These are phyloP conservation scores for Silybum marianum DNA, from an alignment of 129 eudicot species.

Conservation along the genomic window DNA sequence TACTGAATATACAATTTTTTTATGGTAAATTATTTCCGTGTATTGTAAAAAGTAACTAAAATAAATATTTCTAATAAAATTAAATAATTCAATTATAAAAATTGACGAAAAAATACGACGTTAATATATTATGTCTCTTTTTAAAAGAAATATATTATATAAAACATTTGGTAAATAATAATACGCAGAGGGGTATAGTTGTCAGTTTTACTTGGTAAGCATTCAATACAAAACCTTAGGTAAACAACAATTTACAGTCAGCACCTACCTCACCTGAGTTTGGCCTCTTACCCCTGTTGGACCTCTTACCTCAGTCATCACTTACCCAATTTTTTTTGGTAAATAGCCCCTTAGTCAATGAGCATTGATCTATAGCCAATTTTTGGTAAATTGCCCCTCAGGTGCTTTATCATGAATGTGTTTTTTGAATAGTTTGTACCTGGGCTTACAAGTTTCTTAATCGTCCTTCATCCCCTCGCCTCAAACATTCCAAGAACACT, in stretches of 20 bases:
- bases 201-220: background rate
- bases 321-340: background rate
- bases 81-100: too few species aligned
- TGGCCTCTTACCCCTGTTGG: background rate
- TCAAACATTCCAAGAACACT: background rate
- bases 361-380: too few species aligned
- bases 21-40: background rate
- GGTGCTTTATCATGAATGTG: too few species aligned
- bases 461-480: background rate
- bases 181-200: background rate
- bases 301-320: background rate
- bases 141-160: too few species aligned
- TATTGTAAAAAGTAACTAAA: background rate
- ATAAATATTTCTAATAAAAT: too few species aligned
- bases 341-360: background rate
- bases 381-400: too few species aligned
- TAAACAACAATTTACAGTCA: background rate
- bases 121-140: background rate
- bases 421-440: too few species aligned
- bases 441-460: too few species aligned
- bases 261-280: background rate
- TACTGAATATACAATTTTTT: background rate
- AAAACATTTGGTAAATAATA: background rate
- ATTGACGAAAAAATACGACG: background rate
- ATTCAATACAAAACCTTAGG: too few species aligned